A percentile compares a stretch with the other conserved stretches of the same genome.
phyloP scores from a whole-genome alignment of 139 green algal genomes.

The Nannochloris sp. region DNA sequence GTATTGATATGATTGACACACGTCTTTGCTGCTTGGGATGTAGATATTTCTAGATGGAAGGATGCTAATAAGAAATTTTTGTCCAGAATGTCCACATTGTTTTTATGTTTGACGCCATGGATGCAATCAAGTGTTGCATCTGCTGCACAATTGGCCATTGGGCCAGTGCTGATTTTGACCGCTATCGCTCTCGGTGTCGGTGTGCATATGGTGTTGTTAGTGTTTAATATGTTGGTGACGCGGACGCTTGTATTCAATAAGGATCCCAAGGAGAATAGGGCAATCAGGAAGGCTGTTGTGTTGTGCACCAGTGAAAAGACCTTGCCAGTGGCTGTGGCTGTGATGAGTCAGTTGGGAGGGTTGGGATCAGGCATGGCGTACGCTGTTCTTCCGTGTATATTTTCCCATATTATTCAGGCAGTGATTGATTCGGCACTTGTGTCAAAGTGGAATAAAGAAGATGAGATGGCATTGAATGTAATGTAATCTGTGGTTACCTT shows the following conservation, averaged over 20 bases:
- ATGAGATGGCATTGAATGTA: no score
- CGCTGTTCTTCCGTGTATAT: conserved; percentile 44
- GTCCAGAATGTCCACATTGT: conserved; percentile 28
- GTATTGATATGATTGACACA: neutral
- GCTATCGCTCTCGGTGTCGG: conserved; percentile 23
- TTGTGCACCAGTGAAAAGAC: conserved; percentile 48
- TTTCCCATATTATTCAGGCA: conserved; percentile 45
- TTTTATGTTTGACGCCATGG: conserved; percentile 62
- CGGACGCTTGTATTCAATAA: conserved; percentile 6
- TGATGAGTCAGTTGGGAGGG: conserved; percentile 33
- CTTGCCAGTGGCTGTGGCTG: conserved; percentile 50
- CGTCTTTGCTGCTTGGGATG: neutral
- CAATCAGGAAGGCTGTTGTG: conserved; percentile 36
- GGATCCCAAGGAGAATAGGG: conserved; percentile 2
- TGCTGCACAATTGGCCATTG: conserved; percentile 11
- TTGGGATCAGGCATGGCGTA: conserved; percentile 25
- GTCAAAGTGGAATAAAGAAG: conserved; percentile 26
- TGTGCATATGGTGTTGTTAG: conserved; percentile 41
- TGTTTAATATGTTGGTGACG: conserved; percentile 27
- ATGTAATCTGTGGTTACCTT: no score
- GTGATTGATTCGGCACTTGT: conserved; percentile 46
- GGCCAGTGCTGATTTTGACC: conserved; percentile 5
- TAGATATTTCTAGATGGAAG: conserved; percentile 25
- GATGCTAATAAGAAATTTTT: conserved; percentile 35
- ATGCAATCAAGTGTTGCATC: conserved; percentile 59